Conservation (phyloP, 2,329 filamentous ascomycete genomes). For the Lasiodiplodia sp. region DNA sequence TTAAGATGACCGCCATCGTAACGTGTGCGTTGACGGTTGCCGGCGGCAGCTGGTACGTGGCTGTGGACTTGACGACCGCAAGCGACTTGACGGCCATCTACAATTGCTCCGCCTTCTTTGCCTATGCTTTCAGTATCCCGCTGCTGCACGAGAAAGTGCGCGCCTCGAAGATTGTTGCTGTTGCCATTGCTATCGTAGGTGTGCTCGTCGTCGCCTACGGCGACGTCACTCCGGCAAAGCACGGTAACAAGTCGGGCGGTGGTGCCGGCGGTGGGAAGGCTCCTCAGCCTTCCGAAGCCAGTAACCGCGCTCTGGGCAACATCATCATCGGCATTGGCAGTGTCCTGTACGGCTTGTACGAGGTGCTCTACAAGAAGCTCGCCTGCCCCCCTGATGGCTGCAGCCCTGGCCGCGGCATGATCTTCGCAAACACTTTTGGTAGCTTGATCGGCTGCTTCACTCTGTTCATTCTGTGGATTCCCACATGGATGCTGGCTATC, state of each 20-base stretch:
- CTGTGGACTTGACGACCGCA: constrained; percentile 90
- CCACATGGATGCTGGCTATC: constrained; percentile 78
- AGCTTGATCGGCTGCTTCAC: constrained; percentile 88
- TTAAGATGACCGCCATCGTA: constrained; percentile 79
- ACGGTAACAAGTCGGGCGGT: constrained; percentile 63
- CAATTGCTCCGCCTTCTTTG: constrained; percentile 99
- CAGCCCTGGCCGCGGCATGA: constrained; percentile 84
- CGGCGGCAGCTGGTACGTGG: constrained; percentile 93
- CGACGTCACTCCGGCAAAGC: constrained; percentile 65
- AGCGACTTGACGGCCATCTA: constrained; percentile 97
- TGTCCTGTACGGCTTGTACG: constrained; percentile 94
- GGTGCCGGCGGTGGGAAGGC: constrained; percentile 57
- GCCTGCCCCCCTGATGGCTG: constrained; percentile 93
- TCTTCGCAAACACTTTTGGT: constrained; percentile 94
- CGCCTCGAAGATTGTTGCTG: constrained; percentile 84
- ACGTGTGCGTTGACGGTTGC: constrained; percentile 88
- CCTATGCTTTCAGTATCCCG: constrained; percentile 94
- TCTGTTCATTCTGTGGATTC: constrained; percentile 86
- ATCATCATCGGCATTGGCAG: constrained; percentile 89
- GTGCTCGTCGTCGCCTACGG: constrained; percentile 97
- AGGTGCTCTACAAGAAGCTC: constrained; percentile 92
- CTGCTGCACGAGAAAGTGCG: constrained; percentile 85
- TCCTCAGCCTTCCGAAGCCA: constrained; percentile 60
- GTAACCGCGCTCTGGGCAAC: constrained; percentile 81
- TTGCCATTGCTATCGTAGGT: constrained; percentile 84